Evolutionary conservation across 1,284 basidiomycete species (phyloP).

Genomic region (Fomitopsis palustris): DNA sequence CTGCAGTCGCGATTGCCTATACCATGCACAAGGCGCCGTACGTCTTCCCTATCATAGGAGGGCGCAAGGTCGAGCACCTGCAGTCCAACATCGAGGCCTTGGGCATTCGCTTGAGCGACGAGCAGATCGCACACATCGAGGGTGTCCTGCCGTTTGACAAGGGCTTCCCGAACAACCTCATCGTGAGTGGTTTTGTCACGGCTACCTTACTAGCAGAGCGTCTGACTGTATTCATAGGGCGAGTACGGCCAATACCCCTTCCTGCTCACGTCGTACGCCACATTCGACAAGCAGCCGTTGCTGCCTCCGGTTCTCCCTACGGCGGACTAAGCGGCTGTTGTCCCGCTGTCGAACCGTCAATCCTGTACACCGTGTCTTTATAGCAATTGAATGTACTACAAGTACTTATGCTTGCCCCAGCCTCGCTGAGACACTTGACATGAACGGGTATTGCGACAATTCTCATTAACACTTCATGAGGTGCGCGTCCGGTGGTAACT

Average conservation of each 20-base stretch:
- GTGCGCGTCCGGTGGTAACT: too few relatives aligned
- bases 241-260: slow-evolving; percentile 1
- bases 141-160: slow-evolving; percentile 33
- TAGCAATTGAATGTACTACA: too few relatives aligned
- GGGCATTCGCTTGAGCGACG: slow-evolving; percentile 33
- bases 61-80: slow-evolving; percentile 9
- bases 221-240: not conserved
- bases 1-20: slow-evolving; percentile 42
- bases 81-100: slow-evolving; percentile 42
- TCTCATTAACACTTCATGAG: too few relatives aligned
- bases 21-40: slow-evolving; percentile 7
- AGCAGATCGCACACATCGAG: slow-evolving; percentile 41
- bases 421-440: too few relatives aligned
- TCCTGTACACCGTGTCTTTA: too few relatives aligned
- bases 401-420: too few relatives aligned
- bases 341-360: too few relatives aligned
- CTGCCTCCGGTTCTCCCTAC: not conserved
- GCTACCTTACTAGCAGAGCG: too few relatives aligned
- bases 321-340: too few relatives aligned
- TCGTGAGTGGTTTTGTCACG: slow-evolving; percentile 30
- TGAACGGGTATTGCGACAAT: too few relatives aligned
- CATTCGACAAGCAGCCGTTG: slow-evolving; percentile 2
- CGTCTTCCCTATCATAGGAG: not conserved
- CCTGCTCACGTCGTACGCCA: not conserved
- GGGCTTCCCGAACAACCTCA: slow-evolving; percentile 37